Evolutionary conservation across 805 yeast genomes (phyloP).

Genomic region (Sugiyamaella floridensis): DNA sequence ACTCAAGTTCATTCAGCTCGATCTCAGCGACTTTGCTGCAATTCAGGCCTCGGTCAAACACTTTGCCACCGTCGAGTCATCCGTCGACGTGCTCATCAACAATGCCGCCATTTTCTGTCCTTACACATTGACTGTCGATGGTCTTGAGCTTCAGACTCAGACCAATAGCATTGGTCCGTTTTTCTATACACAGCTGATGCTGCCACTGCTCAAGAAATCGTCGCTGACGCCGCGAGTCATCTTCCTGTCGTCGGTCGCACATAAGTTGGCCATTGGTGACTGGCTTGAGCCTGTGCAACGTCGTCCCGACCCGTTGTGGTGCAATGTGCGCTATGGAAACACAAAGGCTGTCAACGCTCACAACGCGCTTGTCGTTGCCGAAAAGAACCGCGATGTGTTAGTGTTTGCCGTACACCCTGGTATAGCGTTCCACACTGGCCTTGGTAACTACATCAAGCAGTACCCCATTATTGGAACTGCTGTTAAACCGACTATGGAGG

Average conservation of each 20-base stretch:
- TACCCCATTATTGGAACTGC: constrained; percentile 69
- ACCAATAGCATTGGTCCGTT: constrained; percentile 73
- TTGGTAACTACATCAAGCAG: constrained; percentile 70
- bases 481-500: constrained; percentile 64
- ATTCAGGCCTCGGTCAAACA: constrained; percentile 9
- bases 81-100: constrained; percentile 30
- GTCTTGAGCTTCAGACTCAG: constrained; percentile 73
- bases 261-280: constrained; percentile 40
- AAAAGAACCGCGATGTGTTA: constrained; percentile 57
- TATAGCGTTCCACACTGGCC: constrained; percentile 71
- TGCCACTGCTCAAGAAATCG: constrained; percentile 43
- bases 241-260: constrained; percentile 61
- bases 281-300: not conserved
- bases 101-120: constrained; percentile 44
- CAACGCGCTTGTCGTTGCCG: constrained; percentile 54
- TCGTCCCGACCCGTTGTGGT: not conserved
- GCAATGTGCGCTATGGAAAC: constrained; percentile 54
- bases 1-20: constrained; percentile 8
- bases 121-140: constrained; percentile 52
- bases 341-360: constrained; percentile 79
- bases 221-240: constrained; percentile 45
- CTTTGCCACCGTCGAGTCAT: constrained; percentile 6
- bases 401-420: constrained; percentile 77
- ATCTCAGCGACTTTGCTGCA: constrained; percentile 11
- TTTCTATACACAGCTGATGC: constrained; percentile 52